phyloP scores from a whole-genome alignment of 2,329 filamentous ascomycete species.

The Alternaria solani region DNA sequence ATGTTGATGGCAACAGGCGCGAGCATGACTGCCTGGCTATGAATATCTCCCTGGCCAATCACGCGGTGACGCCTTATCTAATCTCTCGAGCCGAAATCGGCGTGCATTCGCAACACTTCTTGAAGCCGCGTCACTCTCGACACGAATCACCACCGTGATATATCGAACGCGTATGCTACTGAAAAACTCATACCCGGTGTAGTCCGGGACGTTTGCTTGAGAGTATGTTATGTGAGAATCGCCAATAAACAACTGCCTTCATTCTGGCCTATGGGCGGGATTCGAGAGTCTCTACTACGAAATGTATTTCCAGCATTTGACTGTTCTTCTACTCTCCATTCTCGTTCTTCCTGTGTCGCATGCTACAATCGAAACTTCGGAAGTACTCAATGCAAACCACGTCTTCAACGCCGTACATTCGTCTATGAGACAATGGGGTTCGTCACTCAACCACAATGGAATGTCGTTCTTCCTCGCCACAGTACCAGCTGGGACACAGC shows the following conservation, averaged over 20 bases:
- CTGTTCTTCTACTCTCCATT: not conserved
- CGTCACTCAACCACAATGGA: conserved; percentile 76
- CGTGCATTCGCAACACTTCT: conserved; percentile 2
- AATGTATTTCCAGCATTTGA: conserved; percentile 22
- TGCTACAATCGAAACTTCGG: conserved; percentile 4
- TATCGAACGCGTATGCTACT: conserved; percentile 19
- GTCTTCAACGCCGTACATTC: conserved; percentile 78
- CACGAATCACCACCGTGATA: conserved; percentile 9
- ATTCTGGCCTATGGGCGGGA: not conserved
- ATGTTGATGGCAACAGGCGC: not conserved
- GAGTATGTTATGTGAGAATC: not conserved
- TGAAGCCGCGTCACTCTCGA: conserved; percentile 13
- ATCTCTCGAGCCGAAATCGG: conserved; percentile 1
- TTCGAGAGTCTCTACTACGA: conserved; percentile 5
- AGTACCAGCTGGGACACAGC: conserved; percentile 68
- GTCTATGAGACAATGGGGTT: conserved; percentile 78
- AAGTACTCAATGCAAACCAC: conserved; percentile 62
- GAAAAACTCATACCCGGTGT: not conserved
- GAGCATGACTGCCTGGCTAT: not conserved
- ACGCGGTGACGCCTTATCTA: conserved; percentile 3
- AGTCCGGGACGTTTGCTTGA: not conserved
- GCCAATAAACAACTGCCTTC: not conserved
- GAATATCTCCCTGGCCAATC: not conserved
- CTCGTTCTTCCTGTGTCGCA: not conserved
- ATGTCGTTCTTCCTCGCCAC: conserved; percentile 74